Percentiles rank a stretch among this genome's conserved stretches.
phyloP scores from a whole-genome alignment of 179 eudicot genomes.

The Patellifolia procumbens region DNA sequence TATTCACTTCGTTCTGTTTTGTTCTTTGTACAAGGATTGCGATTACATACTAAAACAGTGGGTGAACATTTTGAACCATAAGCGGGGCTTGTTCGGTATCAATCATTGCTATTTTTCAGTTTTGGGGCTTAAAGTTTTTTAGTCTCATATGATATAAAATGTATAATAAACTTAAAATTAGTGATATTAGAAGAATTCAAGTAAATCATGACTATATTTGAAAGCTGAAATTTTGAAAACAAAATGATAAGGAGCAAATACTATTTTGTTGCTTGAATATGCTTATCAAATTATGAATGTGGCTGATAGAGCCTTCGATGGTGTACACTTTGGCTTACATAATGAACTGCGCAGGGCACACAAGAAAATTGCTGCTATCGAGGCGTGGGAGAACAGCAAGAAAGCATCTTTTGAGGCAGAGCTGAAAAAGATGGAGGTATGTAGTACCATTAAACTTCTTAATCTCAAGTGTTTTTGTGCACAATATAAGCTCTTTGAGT shows the following conservation, averaged over 20 bases:
- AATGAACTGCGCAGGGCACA: slow-evolving; percentile 64
- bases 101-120: no score
- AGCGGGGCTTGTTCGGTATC: background rate
- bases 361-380: slow-evolving; percentile 68
- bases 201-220: no score
- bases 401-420: slow-evolving; percentile 81
- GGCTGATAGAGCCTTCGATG: no score
- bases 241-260: no score
- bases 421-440: slow-evolving; percentile 80
- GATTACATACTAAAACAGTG: no score
- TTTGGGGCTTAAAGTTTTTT: no score
- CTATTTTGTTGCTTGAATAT: background rate
- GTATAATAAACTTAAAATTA: no score
- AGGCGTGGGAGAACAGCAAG: slow-evolving; percentile 86
- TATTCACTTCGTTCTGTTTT: no score
- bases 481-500: background rate
- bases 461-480: background rate
- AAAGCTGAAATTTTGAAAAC: no score
- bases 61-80: background rate
- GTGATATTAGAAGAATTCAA: no score
- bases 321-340: background rate
- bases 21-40: no score
- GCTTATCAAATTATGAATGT: background rate
- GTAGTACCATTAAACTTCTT: background rate
- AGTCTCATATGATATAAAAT: no score